Conservation (phyloP, 192 early-diverging fungal species). For the Pilobolus umbonatus region DNA sequence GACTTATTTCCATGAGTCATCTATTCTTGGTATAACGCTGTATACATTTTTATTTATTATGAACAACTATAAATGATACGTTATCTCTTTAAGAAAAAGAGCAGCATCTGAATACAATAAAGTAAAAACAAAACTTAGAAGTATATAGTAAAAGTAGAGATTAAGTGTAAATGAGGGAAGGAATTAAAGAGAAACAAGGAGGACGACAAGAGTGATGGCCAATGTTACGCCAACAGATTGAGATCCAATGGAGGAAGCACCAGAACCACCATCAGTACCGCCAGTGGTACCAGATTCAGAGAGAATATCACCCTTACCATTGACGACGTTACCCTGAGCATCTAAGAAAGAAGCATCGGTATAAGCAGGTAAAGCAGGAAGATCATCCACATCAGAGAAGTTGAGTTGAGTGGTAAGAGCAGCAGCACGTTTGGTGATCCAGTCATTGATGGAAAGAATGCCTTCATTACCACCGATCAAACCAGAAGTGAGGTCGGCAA, state of each 20-base stretch:
- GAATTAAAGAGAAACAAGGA: neutral
- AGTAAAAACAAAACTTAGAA: too few species aligned
- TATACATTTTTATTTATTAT: too few species aligned
- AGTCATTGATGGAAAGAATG: conserved; percentile 5
- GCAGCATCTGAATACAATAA: too few species aligned
- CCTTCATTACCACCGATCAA: conserved; percentile 9
- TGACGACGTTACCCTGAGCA: conserved; percentile 14
- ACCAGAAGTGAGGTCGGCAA: conserved; percentile 5
- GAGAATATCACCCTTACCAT: neutral
- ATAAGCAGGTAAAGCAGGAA: conserved; percentile 25
- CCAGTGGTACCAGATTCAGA: neutral
- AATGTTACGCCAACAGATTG: neutral
- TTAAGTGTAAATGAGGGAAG: neutral
- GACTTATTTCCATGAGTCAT: too few species aligned
- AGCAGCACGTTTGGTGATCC: conserved; percentile 17
- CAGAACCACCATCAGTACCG: neutral
- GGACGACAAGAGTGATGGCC: neutral
- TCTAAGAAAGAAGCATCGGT: conserved; percentile 14
- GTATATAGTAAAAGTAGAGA: neutral
- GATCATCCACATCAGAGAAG: conserved; percentile 29
- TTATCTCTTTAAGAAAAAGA: neutral
- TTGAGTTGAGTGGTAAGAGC: conserved; percentile 20
- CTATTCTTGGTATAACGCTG: too few species aligned
- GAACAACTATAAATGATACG: too few species aligned
- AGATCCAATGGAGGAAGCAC: neutral